A percentile compares a stretch with the other conserved stretches of the same genome.
Conservation (phyloP, 331 rosid species). For the Dryas integrifolia region DNA sequence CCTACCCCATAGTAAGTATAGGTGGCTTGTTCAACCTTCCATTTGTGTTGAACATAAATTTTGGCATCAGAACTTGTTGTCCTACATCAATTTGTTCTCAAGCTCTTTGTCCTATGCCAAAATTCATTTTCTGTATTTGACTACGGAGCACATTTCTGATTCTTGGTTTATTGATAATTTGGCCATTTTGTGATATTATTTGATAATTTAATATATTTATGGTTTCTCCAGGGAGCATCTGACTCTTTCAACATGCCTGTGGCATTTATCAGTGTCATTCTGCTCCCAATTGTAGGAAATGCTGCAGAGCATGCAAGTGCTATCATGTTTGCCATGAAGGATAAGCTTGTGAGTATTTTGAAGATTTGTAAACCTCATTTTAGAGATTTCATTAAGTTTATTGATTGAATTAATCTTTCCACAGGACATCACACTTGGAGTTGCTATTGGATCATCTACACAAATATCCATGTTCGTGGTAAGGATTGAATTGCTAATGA, state of each 20-base stretch:
- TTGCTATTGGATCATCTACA: constrained; percentile 92
- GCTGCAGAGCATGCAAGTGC: constrained; percentile 99
- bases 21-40: constrained; percentile 4
- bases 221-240: constrained; percentile 79
- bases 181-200: background rate
- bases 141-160: background rate
- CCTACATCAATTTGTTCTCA: background rate
- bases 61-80: background rate
- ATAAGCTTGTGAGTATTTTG: constrained; percentile 82
- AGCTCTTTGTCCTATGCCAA: background rate
- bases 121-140: background rate
- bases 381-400: constrained; percentile 17
- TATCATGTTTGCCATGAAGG: constrained; percentile 95
- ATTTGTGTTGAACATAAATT: background rate
- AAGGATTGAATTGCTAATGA: constrained; percentile 30
- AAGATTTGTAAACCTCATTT: constrained; percentile 1
- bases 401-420: constrained; percentile 34
- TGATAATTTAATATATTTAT: constrained; percentile 6
- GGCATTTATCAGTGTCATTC: constrained; percentile 86
- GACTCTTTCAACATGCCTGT: constrained; percentile 71
- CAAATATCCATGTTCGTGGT: constrained; percentile 98
- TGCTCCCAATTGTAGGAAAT: constrained; percentile 92
- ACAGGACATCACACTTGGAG: constrained; percentile 90
- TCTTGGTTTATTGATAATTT: background rate
- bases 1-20: background rate